Conservation (phyloP, 495 filamentous ascomycete genomes). For the Emericellopsis terricola region DNA sequence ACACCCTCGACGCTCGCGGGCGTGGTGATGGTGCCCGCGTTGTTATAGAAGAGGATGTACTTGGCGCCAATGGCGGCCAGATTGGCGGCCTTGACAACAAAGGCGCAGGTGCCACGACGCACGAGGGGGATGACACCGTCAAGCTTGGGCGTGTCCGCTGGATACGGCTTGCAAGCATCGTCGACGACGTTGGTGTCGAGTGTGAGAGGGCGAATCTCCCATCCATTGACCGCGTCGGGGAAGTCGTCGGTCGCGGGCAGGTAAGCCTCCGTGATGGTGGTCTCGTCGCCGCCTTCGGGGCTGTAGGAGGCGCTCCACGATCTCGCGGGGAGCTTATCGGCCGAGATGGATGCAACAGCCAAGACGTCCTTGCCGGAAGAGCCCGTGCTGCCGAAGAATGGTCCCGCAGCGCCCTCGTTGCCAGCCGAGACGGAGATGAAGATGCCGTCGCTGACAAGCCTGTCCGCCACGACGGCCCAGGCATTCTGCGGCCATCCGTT, state of each 20-base stretch:
- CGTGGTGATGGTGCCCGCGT: constrained; percentile 12
- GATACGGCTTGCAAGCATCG: constrained; percentile 25
- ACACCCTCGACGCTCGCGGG: constrained; percentile 10
- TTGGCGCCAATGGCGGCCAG: constrained; percentile 31
- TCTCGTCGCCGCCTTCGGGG: constrained; percentile 15
- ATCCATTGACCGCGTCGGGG: constrained; percentile 16
- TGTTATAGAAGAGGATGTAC: constrained; percentile 38
- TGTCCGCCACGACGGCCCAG: constrained; percentile 33
- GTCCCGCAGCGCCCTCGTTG: constrained; percentile 30
- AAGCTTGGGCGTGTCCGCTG: constrained; percentile 29
- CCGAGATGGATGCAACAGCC: constrained; percentile 33
- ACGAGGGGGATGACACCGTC: constrained; percentile 33
- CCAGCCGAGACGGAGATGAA: constrained; percentile 36
- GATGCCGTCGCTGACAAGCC: constrained; percentile 35
- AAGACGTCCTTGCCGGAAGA: constrained; percentile 31
- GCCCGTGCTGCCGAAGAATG: constrained; percentile 36
- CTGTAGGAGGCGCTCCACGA: constrained; percentile 22
- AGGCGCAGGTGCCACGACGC: constrained; percentile 32
- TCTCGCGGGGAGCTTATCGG: constrained; percentile 29
- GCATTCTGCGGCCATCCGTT: constrained; percentile 37
- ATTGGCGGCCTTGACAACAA: constrained; percentile 29
- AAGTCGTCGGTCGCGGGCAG: constrained; percentile 23
- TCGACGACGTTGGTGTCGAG: constrained; percentile 26
- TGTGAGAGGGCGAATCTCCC: constrained; percentile 30
- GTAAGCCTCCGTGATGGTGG: constrained; percentile 5